A percentile compares a stretch with the other conserved stretches of the same genome.
Conservation (phyloP, 163 green algal genomes). For the Trebouxia gelatinosa region DNA sequence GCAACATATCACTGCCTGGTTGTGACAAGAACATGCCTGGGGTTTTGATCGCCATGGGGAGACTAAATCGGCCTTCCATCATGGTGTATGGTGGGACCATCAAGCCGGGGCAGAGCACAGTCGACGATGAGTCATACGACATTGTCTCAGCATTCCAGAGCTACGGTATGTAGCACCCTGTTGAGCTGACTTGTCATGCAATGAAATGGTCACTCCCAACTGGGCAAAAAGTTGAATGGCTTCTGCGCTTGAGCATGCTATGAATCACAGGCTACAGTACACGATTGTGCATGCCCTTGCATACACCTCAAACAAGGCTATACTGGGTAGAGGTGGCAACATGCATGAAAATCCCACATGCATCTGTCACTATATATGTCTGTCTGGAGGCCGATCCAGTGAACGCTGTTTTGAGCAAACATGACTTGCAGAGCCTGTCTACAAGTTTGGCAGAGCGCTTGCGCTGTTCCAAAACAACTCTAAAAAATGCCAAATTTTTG, state of each 20-base stretch:
- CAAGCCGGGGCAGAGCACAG: slow-evolving; percentile 68
- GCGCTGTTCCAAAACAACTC: no score
- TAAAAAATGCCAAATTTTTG: no score
- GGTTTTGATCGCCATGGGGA: slow-evolving; percentile 93
- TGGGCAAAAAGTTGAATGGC: background rate
- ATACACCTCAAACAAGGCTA: no score
- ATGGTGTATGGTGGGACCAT: slow-evolving; percentile 99
- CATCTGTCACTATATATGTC: no score
- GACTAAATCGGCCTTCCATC: slow-evolving; percentile 91
- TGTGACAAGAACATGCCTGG: slow-evolving; percentile 99
- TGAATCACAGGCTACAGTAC: background rate
- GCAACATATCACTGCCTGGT: slow-evolving; percentile 92
- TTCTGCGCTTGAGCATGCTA: background rate
- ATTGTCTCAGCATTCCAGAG: slow-evolving; percentile 98
- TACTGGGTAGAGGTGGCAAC: no score
- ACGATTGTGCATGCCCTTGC: background rate
- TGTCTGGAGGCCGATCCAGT: no score
- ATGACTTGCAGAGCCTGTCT: no score
- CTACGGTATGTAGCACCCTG: slow-evolving; percentile 69
- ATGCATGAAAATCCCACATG: no score
- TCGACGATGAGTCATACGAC: slow-evolving; percentile 74
- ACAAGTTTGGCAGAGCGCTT: no score
- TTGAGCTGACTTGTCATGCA: background rate
- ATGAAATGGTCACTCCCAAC: slow-evolving; percentile 18
- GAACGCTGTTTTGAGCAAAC: no score